Conservation (phyloP, 768 basidiomycete genomes). For the Lentinula lateritia region DNA sequence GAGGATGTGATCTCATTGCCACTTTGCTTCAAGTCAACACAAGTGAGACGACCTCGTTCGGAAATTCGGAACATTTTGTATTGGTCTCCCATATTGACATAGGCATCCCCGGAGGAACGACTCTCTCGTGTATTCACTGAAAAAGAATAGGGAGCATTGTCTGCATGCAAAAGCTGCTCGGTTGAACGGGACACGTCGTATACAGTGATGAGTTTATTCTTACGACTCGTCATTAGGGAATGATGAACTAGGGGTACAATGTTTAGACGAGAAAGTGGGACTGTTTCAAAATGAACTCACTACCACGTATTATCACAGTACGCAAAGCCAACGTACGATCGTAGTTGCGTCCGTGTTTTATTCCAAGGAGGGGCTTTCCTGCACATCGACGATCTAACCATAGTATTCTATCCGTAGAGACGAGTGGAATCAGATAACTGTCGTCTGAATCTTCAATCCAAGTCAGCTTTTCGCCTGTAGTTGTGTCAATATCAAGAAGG, state of each 20-base stretch:
- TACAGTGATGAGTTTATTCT: conserved; percentile 51
- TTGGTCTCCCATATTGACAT: conserved; percentile 20
- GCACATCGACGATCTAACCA: conserved; percentile 68
- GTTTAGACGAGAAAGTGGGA: background rate
- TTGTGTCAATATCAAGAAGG: conserved; percentile 28
- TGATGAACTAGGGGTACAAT: conserved; percentile 30
- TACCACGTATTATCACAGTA: conserved; percentile 28
- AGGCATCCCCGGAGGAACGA: conserved; percentile 21
- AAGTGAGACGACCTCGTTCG: conserved; percentile 39
- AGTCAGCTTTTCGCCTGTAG: conserved; percentile 39
- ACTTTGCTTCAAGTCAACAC: conserved; percentile 28
- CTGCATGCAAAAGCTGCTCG: conserved; percentile 37
- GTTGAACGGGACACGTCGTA: conserved; percentile 52
- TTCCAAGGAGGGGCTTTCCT: conserved; percentile 52
- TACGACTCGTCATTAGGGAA: conserved; percentile 56
- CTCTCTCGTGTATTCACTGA: background rate
- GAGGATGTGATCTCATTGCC: conserved; percentile 9
- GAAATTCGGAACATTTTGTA: conserved; percentile 36
- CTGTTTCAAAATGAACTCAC: conserved; percentile 19
- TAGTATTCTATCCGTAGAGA: conserved; percentile 55
- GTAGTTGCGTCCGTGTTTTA: conserved; percentile 52
- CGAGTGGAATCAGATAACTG: conserved; percentile 45
- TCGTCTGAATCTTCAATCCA: conserved; percentile 40
- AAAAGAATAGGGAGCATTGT: conserved; percentile 35
- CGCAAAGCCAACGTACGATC: conserved; percentile 51